A percentile compares a stretch with the other conserved stretches of the same genome.
phyloP scores from a whole-genome alignment of 257 asterid species.

The Knoxia roxburghii region DNA sequence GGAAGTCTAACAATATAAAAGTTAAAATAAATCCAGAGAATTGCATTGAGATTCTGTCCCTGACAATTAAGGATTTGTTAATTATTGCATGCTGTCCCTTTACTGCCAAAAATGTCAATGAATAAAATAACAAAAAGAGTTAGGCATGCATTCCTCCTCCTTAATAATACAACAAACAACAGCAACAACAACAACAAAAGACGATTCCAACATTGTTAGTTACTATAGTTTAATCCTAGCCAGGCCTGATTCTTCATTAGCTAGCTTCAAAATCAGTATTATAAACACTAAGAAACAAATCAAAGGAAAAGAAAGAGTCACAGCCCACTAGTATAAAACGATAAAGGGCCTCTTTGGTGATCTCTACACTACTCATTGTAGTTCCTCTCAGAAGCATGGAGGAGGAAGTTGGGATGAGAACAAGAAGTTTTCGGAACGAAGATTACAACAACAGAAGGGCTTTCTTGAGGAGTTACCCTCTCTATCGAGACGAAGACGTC shows the following conservation, averaged over 20 bases:
- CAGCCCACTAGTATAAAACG: neutral
- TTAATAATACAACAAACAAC: neutral
- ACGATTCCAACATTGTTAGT: neutral
- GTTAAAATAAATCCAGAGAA: neutral
- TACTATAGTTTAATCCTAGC: neutral
- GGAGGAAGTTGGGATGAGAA: slow-evolving; percentile 40
- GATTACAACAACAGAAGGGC: slow-evolving; percentile 68
- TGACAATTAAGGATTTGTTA: slow-evolving; percentile 5
- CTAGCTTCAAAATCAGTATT: neutral
- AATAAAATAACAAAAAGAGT: neutral
- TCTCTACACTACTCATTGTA: neutral
- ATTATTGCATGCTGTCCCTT: neutral
- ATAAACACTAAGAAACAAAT: neutral
- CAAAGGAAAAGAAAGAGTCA: neutral
- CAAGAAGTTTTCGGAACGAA: slow-evolving; percentile 60
- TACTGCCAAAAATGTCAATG: slow-evolving; percentile 3
- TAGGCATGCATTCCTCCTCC: neutral
- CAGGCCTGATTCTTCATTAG: no score
- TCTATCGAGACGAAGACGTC: slow-evolving; percentile 43
- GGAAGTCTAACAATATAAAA: slow-evolving; percentile 4
- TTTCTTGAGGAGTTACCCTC: slow-evolving; percentile 82
- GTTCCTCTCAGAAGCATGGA: slow-evolving; percentile 31
- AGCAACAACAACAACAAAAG: neutral
- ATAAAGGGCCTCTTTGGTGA: neutral
- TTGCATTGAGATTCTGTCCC: neutral